These are phyloP conservation scores for Luvunga scandens DNA, from an alignment of 345 rosid species.

Conservation along the genomic window DNA sequence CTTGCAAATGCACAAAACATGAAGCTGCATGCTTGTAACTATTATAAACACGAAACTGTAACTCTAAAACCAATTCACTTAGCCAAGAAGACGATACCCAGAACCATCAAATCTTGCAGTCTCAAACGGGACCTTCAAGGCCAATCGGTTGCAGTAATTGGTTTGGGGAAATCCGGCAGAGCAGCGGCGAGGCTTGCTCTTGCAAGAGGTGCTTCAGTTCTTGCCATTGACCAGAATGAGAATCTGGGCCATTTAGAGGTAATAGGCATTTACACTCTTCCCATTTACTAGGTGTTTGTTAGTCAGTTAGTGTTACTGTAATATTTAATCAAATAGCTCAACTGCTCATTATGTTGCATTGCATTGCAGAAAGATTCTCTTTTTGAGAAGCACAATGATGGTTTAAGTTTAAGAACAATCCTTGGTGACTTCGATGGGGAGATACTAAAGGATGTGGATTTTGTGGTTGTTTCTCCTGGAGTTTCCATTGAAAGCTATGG, in stretches of 20 bases:
- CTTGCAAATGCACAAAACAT: background rate
- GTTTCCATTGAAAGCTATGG: constrained; percentile 27
- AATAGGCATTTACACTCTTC: background rate
- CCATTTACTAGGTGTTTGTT: too few relatives aligned
- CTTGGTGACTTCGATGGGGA: constrained; percentile 21
- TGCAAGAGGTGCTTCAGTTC: constrained; percentile 36
- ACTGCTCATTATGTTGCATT: background rate
- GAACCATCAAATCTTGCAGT: constrained; percentile 1
- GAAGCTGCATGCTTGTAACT: background rate
- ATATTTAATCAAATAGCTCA: background rate
- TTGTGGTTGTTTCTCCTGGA: constrained; percentile 32
- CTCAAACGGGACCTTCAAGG: constrained; percentile 15
- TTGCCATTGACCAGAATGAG: constrained; percentile 31
- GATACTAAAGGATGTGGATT: constrained; percentile 16
- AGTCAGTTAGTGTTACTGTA: background rate
- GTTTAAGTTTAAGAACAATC: constrained; percentile 18
- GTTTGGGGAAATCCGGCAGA: constrained; percentile 34
- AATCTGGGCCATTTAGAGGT: constrained; percentile 27
- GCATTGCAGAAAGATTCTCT: constrained; percentile 24
- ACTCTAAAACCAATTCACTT: background rate
- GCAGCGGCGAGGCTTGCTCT: constrained; percentile 36
- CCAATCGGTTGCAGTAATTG: constrained; percentile 16
- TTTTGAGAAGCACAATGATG: constrained; percentile 12
- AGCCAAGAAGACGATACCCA: background rate
- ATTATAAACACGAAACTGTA: background rate